Evolutionary conservation across 2,329 filamentous ascomycete genomes (phyloP).

Genomic region (Verruconis gallopava): DNA sequence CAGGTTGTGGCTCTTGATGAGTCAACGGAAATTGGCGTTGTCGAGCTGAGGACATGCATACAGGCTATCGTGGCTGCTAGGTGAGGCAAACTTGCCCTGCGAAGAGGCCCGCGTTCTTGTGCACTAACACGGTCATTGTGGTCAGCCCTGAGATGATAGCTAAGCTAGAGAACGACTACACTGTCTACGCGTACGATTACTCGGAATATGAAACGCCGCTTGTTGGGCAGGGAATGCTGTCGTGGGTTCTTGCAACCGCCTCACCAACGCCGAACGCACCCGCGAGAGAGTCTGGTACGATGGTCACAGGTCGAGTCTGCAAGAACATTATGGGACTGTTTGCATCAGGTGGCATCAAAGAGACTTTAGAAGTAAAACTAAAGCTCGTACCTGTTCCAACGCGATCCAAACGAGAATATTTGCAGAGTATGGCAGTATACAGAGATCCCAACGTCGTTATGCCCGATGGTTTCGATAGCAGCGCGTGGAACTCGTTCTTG

Average conservation of each 20-base stretch:
- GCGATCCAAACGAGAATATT: slow-evolving; percentile 46
- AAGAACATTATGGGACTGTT: slow-evolving; percentile 78
- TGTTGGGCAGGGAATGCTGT: slow-evolving; percentile 91
- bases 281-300: slow-evolving; percentile 48
- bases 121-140: slow-evolving; percentile 1
- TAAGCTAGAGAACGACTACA: slow-evolving; percentile 68
- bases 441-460: slow-evolving; percentile 44
- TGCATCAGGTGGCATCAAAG: slow-evolving; percentile 53
- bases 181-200: slow-evolving; percentile 94
- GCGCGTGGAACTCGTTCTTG: slow-evolving; percentile 67
- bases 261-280: slow-evolving; percentile 42
- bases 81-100: slow-evolving; percentile 25
- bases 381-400: slow-evolving; percentile 68
- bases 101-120: neutral
- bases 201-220: slow-evolving; percentile 88
- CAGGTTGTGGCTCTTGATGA: slow-evolving; percentile 75
- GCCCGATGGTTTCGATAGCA: slow-evolving; percentile 51
- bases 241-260: slow-evolving; percentile 58
- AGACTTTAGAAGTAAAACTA: slow-evolving; percentile 87
- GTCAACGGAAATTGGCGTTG: slow-evolving; percentile 65
- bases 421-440: slow-evolving; percentile 48
- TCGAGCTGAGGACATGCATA: slow-evolving; percentile 78
- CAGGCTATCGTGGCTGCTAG: slow-evolving; percentile 60
- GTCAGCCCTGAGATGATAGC: slow-evolving; percentile 78
- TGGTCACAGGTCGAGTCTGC: slow-evolving; percentile 82